These are phyloP conservation scores for Diaporthe australafricana DNA, from an alignment of 2,329 filamentous ascomycete species.

Conservation along the genomic window DNA sequence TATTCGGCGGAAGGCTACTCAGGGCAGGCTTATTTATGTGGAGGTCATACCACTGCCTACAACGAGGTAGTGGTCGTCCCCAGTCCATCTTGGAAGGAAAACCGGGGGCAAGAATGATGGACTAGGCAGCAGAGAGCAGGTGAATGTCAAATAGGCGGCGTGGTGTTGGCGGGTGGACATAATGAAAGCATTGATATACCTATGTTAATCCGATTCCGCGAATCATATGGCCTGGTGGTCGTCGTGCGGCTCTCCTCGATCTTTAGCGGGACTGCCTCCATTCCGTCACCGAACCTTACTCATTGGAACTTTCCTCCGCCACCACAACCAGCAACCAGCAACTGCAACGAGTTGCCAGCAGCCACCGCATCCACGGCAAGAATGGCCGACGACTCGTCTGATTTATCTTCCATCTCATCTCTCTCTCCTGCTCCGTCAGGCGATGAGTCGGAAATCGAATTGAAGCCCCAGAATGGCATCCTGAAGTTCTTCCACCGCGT, in stretches of 20 bases:
- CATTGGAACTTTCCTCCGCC: constrained; percentile 41
- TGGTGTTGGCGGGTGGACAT: constrained; percentile 12
- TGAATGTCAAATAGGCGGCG: not conserved
- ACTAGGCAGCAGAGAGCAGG: constrained; percentile 1
- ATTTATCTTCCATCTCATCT: constrained; percentile 67
- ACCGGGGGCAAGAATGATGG: constrained; percentile 8
- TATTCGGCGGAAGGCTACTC: not conserved
- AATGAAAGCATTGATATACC: constrained; percentile 20
- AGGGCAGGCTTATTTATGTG: not conserved
- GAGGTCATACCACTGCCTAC: not conserved
- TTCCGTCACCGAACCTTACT: constrained; percentile 33
- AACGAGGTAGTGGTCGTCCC: not conserved
- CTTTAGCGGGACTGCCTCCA: constrained; percentile 31
- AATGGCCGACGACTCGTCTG: constrained; percentile 73
- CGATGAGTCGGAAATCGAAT: constrained; percentile 62
- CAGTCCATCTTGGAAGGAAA: not conserved
- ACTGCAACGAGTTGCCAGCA: constrained; percentile 27
- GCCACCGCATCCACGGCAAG: constrained; percentile 40
- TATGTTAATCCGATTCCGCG: constrained; percentile 31
- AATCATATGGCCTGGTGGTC: constrained; percentile 32
- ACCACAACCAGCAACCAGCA: constrained; percentile 38
- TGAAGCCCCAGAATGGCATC: constrained; percentile 67
- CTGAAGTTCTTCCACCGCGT: constrained; percentile 76
- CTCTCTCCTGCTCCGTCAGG: constrained; percentile 63
- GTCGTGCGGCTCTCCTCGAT: constrained; percentile 29